Evolutionary conservation across 371 early-diverging fungal species (phyloP).

Genomic region (Mucor velutinosus): DNA sequence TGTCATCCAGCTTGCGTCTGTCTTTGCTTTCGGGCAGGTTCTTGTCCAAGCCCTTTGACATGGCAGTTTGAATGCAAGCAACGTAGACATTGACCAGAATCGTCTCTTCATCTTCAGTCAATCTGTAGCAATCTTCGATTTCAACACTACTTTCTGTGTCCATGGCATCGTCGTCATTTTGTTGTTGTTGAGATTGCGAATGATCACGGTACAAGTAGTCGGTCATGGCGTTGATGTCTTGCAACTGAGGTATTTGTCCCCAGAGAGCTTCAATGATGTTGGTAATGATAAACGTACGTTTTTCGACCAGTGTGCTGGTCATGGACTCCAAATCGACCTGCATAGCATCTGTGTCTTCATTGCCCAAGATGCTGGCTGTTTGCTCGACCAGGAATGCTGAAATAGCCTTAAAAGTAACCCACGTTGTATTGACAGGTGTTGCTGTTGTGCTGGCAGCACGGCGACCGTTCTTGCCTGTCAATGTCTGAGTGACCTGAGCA

Average conservation of each 20-base stretch:
- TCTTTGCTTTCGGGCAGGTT: constrained; percentile 19
- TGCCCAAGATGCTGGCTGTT: constrained; percentile 10
- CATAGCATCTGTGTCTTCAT: constrained; percentile 22
- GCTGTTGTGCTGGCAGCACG: neutral
- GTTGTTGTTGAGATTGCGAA: constrained; percentile 24
- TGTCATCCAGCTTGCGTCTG: constrained; percentile 27
- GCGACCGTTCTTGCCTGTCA: constrained; percentile 10
- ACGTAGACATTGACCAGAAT: constrained; percentile 59
- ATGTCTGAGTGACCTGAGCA: constrained; percentile 39
- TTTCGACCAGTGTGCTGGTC: constrained; percentile 13
- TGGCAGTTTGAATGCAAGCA: constrained; percentile 42
- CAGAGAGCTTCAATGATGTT: constrained; percentile 63
- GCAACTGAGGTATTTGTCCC: constrained; percentile 44
- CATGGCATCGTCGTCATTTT: constrained; percentile 16
- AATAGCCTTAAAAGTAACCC: constrained; percentile 67
- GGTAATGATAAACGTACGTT: constrained; percentile 32
- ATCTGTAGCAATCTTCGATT: constrained; percentile 44
- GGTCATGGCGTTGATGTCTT: constrained; percentile 60
- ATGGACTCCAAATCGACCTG: constrained; percentile 16
- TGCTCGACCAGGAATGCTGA: constrained; percentile 57
- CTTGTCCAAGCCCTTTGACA: constrained; percentile 35
- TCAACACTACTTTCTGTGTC: constrained; percentile 8
- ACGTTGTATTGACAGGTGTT: constrained; percentile 43
- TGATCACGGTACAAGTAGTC: constrained; percentile 66
- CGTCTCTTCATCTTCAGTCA: constrained; percentile 68